These are phyloP conservation scores for Kurtzmaniella fragi DNA, from an alignment of 805 yeast species.

Conservation along the genomic window DNA sequence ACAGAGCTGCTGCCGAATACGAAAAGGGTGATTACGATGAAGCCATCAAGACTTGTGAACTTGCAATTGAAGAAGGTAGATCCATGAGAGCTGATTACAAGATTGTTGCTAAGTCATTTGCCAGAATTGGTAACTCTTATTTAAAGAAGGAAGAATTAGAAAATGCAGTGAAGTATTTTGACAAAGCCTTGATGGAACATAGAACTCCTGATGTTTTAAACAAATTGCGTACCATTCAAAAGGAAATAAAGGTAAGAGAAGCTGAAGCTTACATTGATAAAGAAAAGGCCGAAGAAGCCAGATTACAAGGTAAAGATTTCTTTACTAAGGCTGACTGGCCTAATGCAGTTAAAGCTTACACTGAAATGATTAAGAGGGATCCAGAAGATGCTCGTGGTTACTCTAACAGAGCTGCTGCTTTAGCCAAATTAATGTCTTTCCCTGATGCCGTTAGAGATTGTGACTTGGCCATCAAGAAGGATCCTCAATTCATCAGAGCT, in stretches of 20 bases:
- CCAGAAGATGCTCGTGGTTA: constrained; percentile 96
- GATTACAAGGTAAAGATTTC: constrained; percentile 83
- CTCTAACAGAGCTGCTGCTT: constrained; percentile 97
- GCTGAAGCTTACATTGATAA: constrained; percentile 79
- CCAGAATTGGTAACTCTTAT: constrained; percentile 82
- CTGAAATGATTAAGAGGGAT: constrained; percentile 95
- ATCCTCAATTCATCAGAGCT: constrained; percentile 88
- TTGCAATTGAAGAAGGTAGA: constrained; percentile 87
- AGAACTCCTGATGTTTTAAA: constrained; percentile 90
- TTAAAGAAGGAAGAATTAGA: constrained; percentile 67
- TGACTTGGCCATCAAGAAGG: constrained; percentile 80
- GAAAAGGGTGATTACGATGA: constrained; percentile 91
- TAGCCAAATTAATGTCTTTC: constrained; percentile 91
- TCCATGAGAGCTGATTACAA: constrained; percentile 89
- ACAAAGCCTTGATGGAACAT: constrained; percentile 93
- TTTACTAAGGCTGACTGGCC: constrained; percentile 97
- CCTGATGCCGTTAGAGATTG: constrained; percentile 95
- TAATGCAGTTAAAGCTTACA: constrained; percentile 85
- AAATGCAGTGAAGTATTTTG: constrained; percentile 72
- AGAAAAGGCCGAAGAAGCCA: constrained; percentile 91
- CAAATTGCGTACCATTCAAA: constrained; percentile 84
- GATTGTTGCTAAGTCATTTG: constrained; percentile 85
- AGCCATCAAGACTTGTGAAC: constrained; percentile 74
- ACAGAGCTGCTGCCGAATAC: constrained; percentile 95
- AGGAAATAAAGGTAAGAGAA: constrained; percentile 75